Conservation (phyloP, 176 grass and related monocot genomes). For the Triticum aestivum region DNA sequence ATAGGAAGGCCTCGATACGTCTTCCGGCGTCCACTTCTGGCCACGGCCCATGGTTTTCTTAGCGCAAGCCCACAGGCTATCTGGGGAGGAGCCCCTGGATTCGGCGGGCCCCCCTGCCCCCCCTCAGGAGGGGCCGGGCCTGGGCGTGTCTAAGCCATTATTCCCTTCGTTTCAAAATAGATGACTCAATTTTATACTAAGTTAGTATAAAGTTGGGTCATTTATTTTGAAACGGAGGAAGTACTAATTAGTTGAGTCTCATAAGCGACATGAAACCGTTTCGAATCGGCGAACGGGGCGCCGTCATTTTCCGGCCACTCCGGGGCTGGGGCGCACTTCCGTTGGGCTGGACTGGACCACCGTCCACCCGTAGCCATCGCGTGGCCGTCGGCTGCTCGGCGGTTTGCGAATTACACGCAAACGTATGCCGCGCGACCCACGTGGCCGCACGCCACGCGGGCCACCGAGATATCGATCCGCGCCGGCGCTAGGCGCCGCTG, state of each 20-base stretch:
- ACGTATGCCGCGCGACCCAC: constrained; percentile 14
- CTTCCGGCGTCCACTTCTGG: too few species aligned
- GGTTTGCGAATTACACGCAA: constrained; percentile 25
- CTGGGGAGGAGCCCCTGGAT: too few species aligned
- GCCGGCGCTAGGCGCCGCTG: constrained; percentile 1
- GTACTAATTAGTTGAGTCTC: not conserved
- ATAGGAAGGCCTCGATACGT: too few species aligned
- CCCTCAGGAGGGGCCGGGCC: too few species aligned
- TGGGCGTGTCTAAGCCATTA: too few species aligned
- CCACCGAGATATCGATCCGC: not conserved
- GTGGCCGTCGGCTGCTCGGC: constrained; percentile 11
- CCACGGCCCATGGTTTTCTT: too few species aligned
- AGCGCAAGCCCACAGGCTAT: too few species aligned
- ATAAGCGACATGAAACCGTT: constrained; percentile 10
- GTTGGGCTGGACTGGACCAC: constrained; percentile 23
- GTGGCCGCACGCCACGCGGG: not conserved
- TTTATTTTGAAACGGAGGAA: too few species aligned
- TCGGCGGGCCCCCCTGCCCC: too few species aligned
- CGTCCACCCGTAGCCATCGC: constrained; percentile 14
- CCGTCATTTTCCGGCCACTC: constrained; percentile 2
- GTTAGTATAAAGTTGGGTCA: too few species aligned
- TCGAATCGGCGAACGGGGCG: not conserved
- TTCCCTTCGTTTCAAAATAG: too few species aligned
- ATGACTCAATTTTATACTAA: too few species aligned
- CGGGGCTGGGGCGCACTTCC: not conserved